phyloP scores from a whole-genome alignment of 371 early-diverging fungal species.

The Chytridium lagenaria region DNA sequence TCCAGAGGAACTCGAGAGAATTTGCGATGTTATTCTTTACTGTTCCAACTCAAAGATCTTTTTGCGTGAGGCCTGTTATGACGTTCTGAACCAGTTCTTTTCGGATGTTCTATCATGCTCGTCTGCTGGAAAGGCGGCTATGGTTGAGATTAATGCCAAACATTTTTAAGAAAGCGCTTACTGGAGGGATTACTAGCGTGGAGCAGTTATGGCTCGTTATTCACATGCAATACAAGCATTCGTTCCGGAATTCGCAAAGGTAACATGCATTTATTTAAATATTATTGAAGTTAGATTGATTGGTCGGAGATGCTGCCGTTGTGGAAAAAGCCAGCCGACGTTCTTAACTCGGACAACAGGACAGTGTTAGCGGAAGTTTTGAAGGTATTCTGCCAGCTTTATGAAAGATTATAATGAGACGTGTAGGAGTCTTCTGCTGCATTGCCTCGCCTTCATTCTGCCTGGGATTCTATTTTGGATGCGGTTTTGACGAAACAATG shows the following conservation, averaged over 20 bases:
- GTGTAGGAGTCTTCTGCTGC: conserved; percentile 60
- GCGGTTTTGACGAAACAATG: background rate
- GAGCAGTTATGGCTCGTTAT: conserved; percentile 75
- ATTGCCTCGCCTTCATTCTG: conserved; percentile 77
- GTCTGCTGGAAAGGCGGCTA: no score
- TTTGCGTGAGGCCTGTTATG: conserved; percentile 74
- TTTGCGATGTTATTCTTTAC: conserved; percentile 70
- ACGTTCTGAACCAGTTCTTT: conserved; percentile 73
- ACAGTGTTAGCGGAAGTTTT: no score
- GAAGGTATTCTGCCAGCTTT: no score
- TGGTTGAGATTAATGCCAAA: no score
- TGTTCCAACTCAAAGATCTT: conserved; percentile 72
- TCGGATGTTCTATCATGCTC: no score
- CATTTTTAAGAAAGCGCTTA: conserved; percentile 10
- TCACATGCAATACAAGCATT: conserved; percentile 23
- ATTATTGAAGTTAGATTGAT: no score
- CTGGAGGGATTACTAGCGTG: background rate
- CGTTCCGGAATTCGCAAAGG: conserved; percentile 14
- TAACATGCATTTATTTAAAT: conserved; percentile 24
- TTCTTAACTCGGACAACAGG: no score
- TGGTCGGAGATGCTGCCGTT: no score
- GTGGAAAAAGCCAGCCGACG: no score
- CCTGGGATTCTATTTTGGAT: conserved; percentile 67
- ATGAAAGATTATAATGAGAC: no score
- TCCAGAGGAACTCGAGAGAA: conserved; percentile 65